A percentile compares a stretch with the other conserved stretches of the same genome.
Evolutionary conservation across 805 yeast species (phyloP).

Genomic region (Monosporozyma yasuniensis): DNA sequence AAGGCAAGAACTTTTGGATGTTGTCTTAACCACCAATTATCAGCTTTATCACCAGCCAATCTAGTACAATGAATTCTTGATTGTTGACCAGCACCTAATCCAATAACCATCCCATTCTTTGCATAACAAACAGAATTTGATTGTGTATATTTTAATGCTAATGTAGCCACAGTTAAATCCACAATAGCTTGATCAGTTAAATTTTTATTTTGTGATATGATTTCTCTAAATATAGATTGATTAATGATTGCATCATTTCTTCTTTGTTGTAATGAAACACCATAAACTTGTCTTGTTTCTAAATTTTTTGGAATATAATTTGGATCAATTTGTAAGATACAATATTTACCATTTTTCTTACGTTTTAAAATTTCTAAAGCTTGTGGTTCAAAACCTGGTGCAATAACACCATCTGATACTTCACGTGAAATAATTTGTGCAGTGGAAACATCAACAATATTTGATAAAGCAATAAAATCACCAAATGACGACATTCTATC

Average conservation of each 20-base stretch:
- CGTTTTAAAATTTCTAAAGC: constrained; percentile 81
- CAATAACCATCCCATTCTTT: constrained; percentile 98
- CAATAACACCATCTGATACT: constrained; percentile 97
- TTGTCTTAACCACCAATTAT: constrained; percentile 99
- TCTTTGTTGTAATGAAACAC: constrained; percentile 91
- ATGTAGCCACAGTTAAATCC: constrained; percentile 94
- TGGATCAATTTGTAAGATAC: constrained; percentile 93
- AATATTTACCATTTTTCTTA: constrained; percentile 96
- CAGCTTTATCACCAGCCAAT: constrained; percentile 98
- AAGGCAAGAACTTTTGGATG: constrained; percentile 88
- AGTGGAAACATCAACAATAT: constrained; percentile 91
- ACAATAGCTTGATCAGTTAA: constrained; percentile 87
- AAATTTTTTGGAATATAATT: constrained; percentile 70
- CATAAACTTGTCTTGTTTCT: constrained; percentile 94
- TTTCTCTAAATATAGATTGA: constrained; percentile 81
- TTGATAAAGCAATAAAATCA: constrained; percentile 94
- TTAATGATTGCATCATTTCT: constrained; percentile 96
- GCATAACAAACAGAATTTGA: constrained; percentile 98
- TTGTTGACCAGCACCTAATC: constrained; percentile 99
- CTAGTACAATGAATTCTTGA: constrained; percentile 98
- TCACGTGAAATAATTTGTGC: constrained; percentile 96
- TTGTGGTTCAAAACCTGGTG: constrained; percentile 91
- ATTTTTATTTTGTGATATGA: constrained; percentile 77
- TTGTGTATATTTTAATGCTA: constrained; percentile 95
- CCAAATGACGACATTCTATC: constrained; percentile 99